Evolutionary conservation across 2,329 filamentous ascomycete genomes (phyloP).

Genomic region (Podosphaera aphanis): DNA sequence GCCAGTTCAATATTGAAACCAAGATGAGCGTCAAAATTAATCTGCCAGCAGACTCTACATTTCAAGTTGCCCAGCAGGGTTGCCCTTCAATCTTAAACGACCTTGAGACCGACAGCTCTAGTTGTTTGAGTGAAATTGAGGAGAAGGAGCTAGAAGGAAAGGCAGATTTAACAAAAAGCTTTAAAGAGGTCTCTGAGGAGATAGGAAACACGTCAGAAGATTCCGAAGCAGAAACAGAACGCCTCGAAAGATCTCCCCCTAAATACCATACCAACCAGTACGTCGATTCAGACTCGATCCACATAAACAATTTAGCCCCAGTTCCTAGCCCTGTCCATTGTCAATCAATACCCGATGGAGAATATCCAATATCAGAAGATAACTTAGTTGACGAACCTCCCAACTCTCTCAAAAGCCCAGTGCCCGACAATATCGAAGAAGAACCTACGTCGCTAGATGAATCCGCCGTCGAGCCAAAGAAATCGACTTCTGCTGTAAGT

Average conservation of each 20-base stretch:
- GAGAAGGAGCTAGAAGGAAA: conserved; percentile 48
- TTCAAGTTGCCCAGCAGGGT: conserved; percentile 11
- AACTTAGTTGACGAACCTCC: conserved; percentile 18
- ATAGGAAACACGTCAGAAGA: conserved; percentile 26
- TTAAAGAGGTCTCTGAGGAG: conserved; percentile 14
- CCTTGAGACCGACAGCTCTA: conserved; percentile 50
- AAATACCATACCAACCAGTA: conserved; percentile 34
- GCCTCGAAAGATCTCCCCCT: conserved; percentile 70
- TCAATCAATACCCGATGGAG: conserved; percentile 22
- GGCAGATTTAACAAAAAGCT: conserved; percentile 20
- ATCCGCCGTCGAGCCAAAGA: conserved; percentile 11
- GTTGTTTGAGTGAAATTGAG: conserved; percentile 79
- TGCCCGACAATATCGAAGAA: conserved; percentile 19
- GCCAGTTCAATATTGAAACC: conserved; percentile 7
- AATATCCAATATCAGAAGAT: conserved; percentile 15
- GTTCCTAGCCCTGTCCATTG: conserved; percentile 60
- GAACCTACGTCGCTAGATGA: conserved; percentile 17
- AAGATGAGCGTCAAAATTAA: conserved; percentile 15
- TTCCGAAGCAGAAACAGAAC: conserved; percentile 83
- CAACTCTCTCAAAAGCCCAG: conserved; percentile 16
- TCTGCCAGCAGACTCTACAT: conserved; percentile 10
- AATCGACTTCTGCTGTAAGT: conserved; percentile 8
- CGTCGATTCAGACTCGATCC: conserved; percentile 31
- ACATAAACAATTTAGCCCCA: conserved; percentile 32
- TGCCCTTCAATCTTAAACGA: conserved; percentile 9